Evolutionary conservation across 768 basidiomycete species (phyloP).

Genomic region (Russula sp.): DNA sequence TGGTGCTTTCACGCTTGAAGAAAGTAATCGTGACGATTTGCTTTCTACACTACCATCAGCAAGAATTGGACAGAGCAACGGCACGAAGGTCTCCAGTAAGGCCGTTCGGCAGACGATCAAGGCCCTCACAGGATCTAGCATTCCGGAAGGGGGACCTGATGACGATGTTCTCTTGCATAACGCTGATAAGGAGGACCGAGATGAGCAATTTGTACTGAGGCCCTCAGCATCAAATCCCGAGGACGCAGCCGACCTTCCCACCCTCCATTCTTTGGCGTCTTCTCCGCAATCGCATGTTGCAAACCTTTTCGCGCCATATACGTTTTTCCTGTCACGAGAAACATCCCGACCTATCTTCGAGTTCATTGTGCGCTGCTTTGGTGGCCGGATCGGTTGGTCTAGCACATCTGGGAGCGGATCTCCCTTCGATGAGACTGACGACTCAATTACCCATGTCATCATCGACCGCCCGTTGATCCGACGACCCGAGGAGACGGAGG

Average conservation of each 20-base stretch:
- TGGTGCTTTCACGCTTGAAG: conserved; percentile 77
- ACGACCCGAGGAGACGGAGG: conserved; percentile 43
- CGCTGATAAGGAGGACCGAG: conserved; percentile 30
- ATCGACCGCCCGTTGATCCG: conserved; percentile 76
- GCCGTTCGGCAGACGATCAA: conserved; percentile 61
- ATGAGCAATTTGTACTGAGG: conserved; percentile 66
- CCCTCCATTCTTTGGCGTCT: conserved; percentile 58
- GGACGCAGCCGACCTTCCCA: conserved; percentile 49
- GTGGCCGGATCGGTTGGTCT: conserved; percentile 90
- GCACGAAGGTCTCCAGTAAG: conserved; percentile 48
- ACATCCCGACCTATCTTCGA: conserved; percentile 89
- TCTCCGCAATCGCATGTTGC: conserved; percentile 51
- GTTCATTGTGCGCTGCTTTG: conserved; percentile 87
- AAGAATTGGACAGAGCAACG: conserved; percentile 33
- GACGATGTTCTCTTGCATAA: conserved; percentile 29
- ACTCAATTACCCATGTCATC: conserved; percentile 89
- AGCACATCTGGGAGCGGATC: conserved; percentile 76
- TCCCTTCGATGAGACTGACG: conserved; percentile 68
- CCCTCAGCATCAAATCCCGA: conserved; percentile 47
- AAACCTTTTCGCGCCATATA: conserved; percentile 77
- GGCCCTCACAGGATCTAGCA: conserved; percentile 34
- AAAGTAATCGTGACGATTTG: conserved; percentile 31
- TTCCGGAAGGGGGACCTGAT: conserved; percentile 30
- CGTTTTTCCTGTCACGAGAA: conserved; percentile 92
- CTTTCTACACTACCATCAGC: conserved; percentile 23